These are phyloP conservation scores for Patellifolia procumbens DNA, from an alignment of 179 eudicot species.

Conservation along the genomic window DNA sequence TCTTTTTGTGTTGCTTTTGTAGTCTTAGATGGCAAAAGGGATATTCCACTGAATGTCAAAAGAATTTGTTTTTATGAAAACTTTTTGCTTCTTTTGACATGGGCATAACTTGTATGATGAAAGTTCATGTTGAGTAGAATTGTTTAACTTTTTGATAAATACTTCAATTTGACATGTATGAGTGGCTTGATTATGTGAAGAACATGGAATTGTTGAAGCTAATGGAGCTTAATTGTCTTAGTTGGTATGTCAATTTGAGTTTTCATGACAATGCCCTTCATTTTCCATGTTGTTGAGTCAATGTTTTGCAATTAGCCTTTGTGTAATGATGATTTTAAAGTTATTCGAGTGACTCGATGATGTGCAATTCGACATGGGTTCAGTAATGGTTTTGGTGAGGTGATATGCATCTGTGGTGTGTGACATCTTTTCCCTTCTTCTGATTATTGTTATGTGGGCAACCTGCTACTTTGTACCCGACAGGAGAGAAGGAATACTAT, in stretches of 20 bases:
- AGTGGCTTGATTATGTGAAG: too few species aligned
- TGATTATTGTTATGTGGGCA: background rate
- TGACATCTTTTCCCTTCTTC: background rate
- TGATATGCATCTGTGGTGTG: background rate
- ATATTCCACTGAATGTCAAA: background rate
- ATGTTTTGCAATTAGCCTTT: background rate
- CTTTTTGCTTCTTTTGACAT: too few species aligned
- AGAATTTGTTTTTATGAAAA: background rate
- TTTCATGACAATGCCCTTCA: background rate
- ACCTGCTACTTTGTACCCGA: slow-evolving; percentile 7
- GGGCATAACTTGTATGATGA: too few species aligned
- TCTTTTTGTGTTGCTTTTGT: background rate
- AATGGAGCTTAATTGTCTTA: background rate
- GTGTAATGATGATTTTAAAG: background rate
- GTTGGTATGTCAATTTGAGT: background rate
- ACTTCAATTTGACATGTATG: too few species aligned
- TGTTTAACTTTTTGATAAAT: too few species aligned
- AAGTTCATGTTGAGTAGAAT: background rate
- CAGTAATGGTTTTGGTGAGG: background rate
- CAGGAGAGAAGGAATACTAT: slow-evolving; percentile 88
- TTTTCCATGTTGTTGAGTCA: background rate
- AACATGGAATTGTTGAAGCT: background rate
- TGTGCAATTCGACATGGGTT: background rate
- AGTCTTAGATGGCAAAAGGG: too few species aligned
- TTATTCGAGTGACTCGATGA: background rate